A percentile compares a stretch with the other conserved stretches of the same genome.
Evolutionary conservation across 2,329 filamentous ascomycete genomes (phyloP).

Genomic region (Dothideomycetidae sp.): DNA sequence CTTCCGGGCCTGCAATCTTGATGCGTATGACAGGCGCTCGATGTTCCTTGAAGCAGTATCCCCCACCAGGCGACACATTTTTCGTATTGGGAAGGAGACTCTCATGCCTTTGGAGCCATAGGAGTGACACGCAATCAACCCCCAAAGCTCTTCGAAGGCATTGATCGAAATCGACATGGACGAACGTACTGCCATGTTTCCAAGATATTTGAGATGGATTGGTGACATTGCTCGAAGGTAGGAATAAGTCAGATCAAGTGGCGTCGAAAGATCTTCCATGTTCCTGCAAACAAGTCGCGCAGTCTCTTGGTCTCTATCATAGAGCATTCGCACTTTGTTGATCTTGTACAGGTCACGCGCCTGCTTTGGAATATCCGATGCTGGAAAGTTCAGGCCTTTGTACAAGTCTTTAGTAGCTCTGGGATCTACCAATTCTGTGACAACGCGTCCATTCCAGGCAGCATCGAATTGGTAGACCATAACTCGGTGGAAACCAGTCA

Average conservation of each 20-base stretch:
- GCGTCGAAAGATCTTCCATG: conserved; percentile 55
- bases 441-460: conserved; percentile 69
- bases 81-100: conserved; percentile 81
- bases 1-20: conserved; percentile 69
- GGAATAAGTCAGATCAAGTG: conserved; percentile 69
- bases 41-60: conserved; percentile 80
- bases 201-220: conserved; percentile 74
- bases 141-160: conserved; percentile 75
- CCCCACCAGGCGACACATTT: conserved; percentile 79
- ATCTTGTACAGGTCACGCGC: conserved; percentile 78
- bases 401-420: conserved; percentile 68
- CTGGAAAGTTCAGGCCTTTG: conserved; percentile 77
- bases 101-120: conserved; percentile 69
- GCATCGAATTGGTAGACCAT: conserved; percentile 89
- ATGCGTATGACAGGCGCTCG: conserved; percentile 74
- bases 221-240: conserved; percentile 84
- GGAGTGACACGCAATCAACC: conserved; percentile 70
- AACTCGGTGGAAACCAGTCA: conserved; percentile 82
- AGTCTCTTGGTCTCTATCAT: conserved; percentile 68
- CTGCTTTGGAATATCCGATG: conserved; percentile 73
- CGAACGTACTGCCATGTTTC: conserved; percentile 80
- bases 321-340: conserved; percentile 77
- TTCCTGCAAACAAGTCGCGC: conserved; percentile 70
- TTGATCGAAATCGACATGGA: conserved; percentile 93
- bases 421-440: conserved; percentile 75